Evolutionary conservation across 2,329 filamentous ascomycete species (phyloP), one percentile per base, ranked within the genome.

Genomic region (Tricladium varicosporioides): DNA sequence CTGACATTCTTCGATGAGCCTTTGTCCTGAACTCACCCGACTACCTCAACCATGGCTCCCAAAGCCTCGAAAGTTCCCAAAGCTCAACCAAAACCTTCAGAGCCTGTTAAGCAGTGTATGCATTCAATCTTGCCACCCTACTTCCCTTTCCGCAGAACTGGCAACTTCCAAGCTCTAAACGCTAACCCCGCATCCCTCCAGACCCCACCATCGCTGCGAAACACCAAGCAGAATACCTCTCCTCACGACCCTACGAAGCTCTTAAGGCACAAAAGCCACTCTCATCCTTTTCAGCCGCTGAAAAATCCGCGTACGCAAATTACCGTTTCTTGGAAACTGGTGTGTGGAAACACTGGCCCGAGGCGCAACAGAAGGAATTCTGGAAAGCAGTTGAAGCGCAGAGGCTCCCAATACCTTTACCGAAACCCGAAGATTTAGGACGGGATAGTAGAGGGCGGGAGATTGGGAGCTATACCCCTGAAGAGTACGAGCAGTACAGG

Each of bases 141-240:
- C 18, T 22, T 3, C 43, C n/a, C 10, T 22, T 16, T 16, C 9
- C 43, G n/a, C 43, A 13, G n/a, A 22, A n/a, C 11, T 49, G 1
- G 22, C 22, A 7, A 33, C 16, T 15, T 22, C 11, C 32, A 42
- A 18, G 5, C 18, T 13, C 22, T 27, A 27, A 14, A 43, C 40
- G 13, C 40, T 14, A 14, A 43, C 40, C 15, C 22, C 27, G 13
- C 48, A 32, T 16, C 16, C 19, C 27, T 48, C 32, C 40, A 67
- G 63, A 63, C 61, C 59, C 60, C 55, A 67, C 66, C 31, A 69
- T 70, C 22, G 58, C 61, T n/a, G 65, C 57, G 9, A 56, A 67
- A 48, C 63, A 56, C 40, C 54, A 65, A 57, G 65, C 61, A 13
- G 58, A 63, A 51, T 69, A 69, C 54, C 51, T 53, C 10, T 53